Conservation (phyloP, 148 eudicot genomes). For the Chenopodium album region DNA sequence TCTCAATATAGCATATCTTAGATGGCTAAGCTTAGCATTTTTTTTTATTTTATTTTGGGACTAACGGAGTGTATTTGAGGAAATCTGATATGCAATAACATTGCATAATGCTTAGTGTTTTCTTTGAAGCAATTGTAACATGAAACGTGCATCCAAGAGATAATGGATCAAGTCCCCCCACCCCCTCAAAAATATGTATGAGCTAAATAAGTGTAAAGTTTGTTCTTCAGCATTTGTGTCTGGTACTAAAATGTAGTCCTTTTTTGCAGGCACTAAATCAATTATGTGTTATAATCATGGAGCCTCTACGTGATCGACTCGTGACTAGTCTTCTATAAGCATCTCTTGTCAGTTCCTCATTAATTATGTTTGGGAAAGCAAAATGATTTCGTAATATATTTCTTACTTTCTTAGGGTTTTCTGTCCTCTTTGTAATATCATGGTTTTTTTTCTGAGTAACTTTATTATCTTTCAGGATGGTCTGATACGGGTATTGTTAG, state of each 20-base stretch:
- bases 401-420: neutral
- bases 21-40: neutral
- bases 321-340: constrained; percentile 98
- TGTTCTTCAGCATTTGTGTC: constrained; percentile 1
- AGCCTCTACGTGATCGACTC: constrained; percentile 89
- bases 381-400: neutral
- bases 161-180: no score
- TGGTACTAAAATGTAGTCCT: constrained; percentile 6
- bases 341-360: constrained; percentile 58
- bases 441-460: constrained; percentile 3
- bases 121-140: neutral
- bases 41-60: neutral
- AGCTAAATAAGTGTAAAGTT: neutral
- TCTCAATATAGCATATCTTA: neutral
- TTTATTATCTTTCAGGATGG: constrained; percentile 65
- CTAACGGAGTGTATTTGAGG: neutral
- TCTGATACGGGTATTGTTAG: constrained; percentile 77
- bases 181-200: neutral
- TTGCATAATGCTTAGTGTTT: neutral
- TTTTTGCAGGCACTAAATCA: constrained; percentile 76
- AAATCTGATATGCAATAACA: neutral
- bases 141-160: neutral
- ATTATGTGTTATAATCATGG: constrained; percentile 72
- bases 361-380: neutral
- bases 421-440: neutral